Evolutionary conservation across 768 basidiomycete genomes (phyloP).

Genomic region (Nidularia sp.): DNA sequence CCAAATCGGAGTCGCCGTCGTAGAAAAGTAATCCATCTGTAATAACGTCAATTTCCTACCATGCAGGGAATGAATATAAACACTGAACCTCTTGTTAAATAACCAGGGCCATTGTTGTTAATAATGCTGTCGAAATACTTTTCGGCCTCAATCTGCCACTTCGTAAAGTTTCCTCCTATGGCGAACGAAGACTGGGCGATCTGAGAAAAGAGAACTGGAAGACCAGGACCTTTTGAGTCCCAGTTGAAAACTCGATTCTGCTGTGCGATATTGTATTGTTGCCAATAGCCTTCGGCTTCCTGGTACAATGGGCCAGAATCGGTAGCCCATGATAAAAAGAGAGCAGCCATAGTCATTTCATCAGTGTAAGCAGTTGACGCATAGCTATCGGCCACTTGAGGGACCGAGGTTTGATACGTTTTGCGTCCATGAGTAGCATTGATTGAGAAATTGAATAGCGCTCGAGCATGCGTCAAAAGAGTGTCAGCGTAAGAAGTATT

Average conservation of each 20-base stretch:
- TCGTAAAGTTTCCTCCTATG: conserved; percentile 51
- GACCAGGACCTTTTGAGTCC: conserved; percentile 79
- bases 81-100: conserved; percentile 58
- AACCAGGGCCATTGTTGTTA: conserved; percentile 47
- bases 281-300: conserved; percentile 62
- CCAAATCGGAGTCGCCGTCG: conserved; percentile 76
- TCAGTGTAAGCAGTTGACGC: conserved; percentile 69
- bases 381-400: conserved; percentile 61
- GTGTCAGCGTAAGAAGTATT: conserved; percentile 70
- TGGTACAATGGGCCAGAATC: conserved; percentile 55
- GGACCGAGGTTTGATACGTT: conserved; percentile 69
- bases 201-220: conserved; percentile 74
- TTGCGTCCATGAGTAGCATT: conserved; percentile 56
- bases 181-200: conserved; percentile 53
- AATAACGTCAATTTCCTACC: neutral
- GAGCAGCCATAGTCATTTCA: conserved; percentile 70
- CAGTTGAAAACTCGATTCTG: conserved; percentile 75
- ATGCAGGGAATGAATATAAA: neutral
- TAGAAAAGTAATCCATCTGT: conserved; percentile 80
- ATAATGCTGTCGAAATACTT: conserved; percentile 72
- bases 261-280: conserved; percentile 47
- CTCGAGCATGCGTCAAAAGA: conserved; percentile 70
- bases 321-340: conserved; percentile 72
- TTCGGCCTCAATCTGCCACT: conserved; percentile 73
- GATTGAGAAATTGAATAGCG: conserved; percentile 74